Percentiles rank a stretch among this genome's conserved stretches.
These are phyloP conservation scores for Metrosideros polymorpha DNA, from an alignment of 441 rosid genomes.

Conservation along the genomic window DNA sequence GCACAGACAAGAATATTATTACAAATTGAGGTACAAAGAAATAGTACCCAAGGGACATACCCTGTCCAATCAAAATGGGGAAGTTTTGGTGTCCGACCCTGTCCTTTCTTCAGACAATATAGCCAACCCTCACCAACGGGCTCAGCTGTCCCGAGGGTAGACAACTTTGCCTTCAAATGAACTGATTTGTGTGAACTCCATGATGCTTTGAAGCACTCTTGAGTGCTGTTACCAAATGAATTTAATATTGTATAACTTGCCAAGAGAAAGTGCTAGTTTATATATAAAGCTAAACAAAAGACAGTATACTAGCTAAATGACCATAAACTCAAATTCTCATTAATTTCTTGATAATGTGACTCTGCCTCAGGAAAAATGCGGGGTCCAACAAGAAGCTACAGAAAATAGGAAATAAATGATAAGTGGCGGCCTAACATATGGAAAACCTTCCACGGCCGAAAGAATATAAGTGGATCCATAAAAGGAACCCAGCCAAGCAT, in stretches of 20 bases:
- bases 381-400: not conserved
- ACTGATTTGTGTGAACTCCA: conserved; percentile 92
- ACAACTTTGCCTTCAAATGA: conserved; percentile 63
- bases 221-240: conserved; percentile 38
- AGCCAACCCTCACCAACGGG: conserved; percentile 55
- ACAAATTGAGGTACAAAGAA: not conserved
- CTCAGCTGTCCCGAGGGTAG: conserved; percentile 35
- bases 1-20: not conserved
- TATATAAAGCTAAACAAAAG: not conserved
- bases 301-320: not conserved
- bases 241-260: not conserved
- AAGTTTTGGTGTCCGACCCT: conserved; percentile 47
- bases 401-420: not conserved
- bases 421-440: not conserved
- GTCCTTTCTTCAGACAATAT: conserved; percentile 70
- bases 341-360: not conserved
- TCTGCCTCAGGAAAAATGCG: not conserved
- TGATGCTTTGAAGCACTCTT: conserved; percentile 89
- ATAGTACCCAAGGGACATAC: conserved; percentile 16
- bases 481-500: not conserved
- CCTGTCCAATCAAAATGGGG: conserved; percentile 96
- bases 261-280: not conserved
- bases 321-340: not conserved
- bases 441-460: not conserved
- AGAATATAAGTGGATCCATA: not conserved